Evolutionary conservation across 805 yeast species (phyloP), one percentile per base, ranked within the genome.

Genomic region (Candida ovalis): DNA sequence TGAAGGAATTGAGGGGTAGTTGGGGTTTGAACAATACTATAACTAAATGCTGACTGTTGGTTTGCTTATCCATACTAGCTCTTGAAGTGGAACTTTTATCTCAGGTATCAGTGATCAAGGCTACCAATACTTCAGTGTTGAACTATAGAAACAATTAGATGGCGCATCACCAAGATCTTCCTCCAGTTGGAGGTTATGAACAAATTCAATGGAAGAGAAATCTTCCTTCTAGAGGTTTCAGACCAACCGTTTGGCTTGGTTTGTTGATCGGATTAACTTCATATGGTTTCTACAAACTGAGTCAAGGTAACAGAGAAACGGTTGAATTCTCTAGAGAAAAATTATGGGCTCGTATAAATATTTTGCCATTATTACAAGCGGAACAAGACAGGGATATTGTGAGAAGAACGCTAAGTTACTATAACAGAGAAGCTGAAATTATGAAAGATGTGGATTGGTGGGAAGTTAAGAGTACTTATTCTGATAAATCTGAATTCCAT

Each of bases 121-220:
- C 10, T 7, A 10, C 10, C 28, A 25, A 25, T 7, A 7, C 10
- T 10, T 10, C 7, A 25, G 10, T 7, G 28, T 25, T 25, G 7
- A 25, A 10, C 28, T 6, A 39, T 3, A 13, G 18, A n/a, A 23
- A 22, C n/a, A 24, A 8, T 30, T 13, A 30, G 18, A 60, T 53
- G 68, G 68, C 63, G 12, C 62, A 60, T 38, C 63, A 60, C 35
- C 96, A 88, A 75, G 96, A 88, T 62, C 71, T 88, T 62, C 96
- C 96, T 61, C 96, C 96, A 49, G 73, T 79, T 59, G 88, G 87
- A 48, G 96, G 96, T 52, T 88, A 88, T 61, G 90, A 85, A 54
- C 85, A 86, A 40, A 79, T 88, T 51, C 96, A 88, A 71, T 88
- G 96, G 96, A 85, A 84, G 71, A 80, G 96, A 65, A 84, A 88